Evolutionary conservation across 2,329 filamentous ascomycete species (phyloP).

Genomic region (Ophiostoma sp.): DNA sequence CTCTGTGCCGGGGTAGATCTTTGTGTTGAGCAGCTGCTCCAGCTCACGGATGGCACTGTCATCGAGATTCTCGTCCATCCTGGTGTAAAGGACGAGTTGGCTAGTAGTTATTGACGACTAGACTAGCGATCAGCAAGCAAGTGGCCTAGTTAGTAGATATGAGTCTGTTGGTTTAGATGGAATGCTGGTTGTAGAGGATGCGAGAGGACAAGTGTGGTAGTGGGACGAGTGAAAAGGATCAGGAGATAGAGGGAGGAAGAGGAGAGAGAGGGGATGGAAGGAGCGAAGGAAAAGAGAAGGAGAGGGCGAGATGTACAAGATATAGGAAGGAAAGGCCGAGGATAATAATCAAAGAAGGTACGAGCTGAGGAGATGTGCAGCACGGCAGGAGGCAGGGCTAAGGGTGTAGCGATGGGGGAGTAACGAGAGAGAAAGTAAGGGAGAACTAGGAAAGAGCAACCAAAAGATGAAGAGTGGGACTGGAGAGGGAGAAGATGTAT

Average conservation of each 20-base stretch:
- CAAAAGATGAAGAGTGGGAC: not conserved
- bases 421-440: not conserved
- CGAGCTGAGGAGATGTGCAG: not conserved
- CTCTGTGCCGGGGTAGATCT: constrained; percentile 36
- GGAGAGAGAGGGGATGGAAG: not conserved
- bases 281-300: not conserved
- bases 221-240: no score
- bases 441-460: not conserved
- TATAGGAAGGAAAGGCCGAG: not conserved
- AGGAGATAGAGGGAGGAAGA: not conserved
- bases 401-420: not conserved
- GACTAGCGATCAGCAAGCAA: not conserved
- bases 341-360: not conserved
- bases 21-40: constrained; percentile 19
- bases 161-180: no score
- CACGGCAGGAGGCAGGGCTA: not conserved
- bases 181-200: no score
- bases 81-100: not conserved
- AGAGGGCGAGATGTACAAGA: not conserved
- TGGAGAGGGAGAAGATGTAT: not conserved
- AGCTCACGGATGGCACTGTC: constrained; percentile 22
- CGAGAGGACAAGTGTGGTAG: no score
- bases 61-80: constrained; percentile 16
- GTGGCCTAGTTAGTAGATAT: no score
- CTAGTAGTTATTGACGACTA: no score